phyloP scores from a whole-genome alignment of 345 rosid species.

The Boechera stricta region DNA sequence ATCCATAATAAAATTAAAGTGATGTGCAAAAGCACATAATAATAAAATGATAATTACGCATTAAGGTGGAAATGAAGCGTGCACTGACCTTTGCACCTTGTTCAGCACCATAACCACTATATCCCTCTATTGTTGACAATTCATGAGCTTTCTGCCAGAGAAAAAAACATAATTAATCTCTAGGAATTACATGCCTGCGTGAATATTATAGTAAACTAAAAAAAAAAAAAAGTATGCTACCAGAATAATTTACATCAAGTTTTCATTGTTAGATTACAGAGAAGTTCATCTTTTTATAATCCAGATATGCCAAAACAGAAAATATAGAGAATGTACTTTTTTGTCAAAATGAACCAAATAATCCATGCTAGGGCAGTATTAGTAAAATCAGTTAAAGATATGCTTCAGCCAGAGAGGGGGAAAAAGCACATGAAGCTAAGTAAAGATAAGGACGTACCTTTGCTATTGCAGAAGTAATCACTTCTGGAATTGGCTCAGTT shows the following conservation, averaged over 20 bases:
- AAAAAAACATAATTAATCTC: conserved; percentile 2
- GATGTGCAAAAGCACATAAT: conserved; percentile 10
- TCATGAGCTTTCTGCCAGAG: conserved; percentile 69
- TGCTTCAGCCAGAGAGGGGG: background rate
- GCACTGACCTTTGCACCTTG: conserved; percentile 89
- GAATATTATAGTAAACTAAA: background rate
- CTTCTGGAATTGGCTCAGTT: conserved; percentile 96
- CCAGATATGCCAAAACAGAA: conserved; percentile 2
- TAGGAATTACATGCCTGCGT: background rate
- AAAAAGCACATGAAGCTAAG: background rate
- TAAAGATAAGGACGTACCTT: conserved; percentile 50
- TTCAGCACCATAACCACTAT: conserved; percentile 95
- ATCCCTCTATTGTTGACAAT: conserved; percentile 82
- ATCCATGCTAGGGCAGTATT: background rate
- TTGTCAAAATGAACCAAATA: conserved; percentile 12
- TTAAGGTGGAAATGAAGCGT: conserved; percentile 8
- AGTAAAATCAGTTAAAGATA: background rate
- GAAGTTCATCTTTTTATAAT: background rate
- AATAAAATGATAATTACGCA: background rate
- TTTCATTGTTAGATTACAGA: conserved; percentile 2
- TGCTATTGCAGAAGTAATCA: conserved; percentile 82
- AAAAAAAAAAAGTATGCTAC: background rate
- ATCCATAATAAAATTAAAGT: background rate
- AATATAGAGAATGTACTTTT: background rate
- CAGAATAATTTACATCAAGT: background rate